Evolutionary conservation across 148 eudicot species (phyloP).

Genomic region (Vaccinium corymbosum): DNA sequence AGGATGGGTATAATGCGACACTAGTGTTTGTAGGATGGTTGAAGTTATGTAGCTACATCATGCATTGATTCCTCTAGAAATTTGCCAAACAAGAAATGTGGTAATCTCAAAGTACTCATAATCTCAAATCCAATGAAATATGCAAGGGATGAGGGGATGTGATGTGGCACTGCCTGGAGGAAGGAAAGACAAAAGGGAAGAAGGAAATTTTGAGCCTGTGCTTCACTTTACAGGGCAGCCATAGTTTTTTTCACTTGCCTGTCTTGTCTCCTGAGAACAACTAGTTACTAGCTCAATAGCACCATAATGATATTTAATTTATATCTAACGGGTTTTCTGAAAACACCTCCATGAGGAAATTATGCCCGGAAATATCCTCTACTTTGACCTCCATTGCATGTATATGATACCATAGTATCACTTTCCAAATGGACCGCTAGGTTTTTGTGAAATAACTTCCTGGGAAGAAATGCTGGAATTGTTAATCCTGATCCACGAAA

Average conservation of each 20-base stretch:
- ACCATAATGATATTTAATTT: neutral
- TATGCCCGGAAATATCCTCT: neutral
- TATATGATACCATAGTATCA: neutral
- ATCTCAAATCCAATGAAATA: neutral
- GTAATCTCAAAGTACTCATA: neutral
- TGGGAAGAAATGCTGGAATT: conserved; percentile 1
- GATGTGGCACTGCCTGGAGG: neutral
- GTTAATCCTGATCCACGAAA: neutral
- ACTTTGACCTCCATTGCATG: neutral
- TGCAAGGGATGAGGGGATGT: neutral
- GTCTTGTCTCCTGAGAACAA: neutral
- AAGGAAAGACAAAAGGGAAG: neutral
- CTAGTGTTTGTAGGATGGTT: neutral
- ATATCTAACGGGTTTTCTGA: neutral
- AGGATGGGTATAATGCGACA: conserved; percentile 9
- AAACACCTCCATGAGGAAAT: neutral
- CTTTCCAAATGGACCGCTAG: neutral
- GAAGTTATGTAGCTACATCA: neutral
- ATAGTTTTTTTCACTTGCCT: neutral
- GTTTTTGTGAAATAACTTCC: neutral
- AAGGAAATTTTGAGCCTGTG: neutral
- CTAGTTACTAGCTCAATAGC: neutral
- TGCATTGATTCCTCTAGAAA: neutral
- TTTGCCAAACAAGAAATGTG: neutral
- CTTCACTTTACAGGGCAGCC: neutral